Conservation (phyloP, 805 yeast species). For the Metschnikowia colocasiae region DNA sequence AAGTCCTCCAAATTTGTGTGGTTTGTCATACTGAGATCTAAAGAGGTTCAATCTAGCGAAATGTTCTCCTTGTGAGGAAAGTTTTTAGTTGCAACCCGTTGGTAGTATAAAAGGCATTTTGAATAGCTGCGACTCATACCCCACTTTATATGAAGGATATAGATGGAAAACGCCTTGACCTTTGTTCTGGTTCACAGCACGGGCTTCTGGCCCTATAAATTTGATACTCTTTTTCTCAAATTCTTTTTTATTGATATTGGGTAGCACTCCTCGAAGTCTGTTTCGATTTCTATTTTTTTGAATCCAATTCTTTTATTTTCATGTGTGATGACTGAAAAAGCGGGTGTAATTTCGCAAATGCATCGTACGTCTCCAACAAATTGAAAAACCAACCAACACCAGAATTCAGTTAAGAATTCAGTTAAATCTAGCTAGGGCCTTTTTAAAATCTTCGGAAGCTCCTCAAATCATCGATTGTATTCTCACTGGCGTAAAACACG, state of each 20-base stretch:
- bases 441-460: background rate
- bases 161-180: background rate
- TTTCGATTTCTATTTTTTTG: no score
- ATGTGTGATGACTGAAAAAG: no score
- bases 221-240: background rate
- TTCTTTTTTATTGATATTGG: no score
- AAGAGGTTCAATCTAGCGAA: background rate
- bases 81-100: background rate
- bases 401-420: background rate
- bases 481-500: background rate
- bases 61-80: background rate
- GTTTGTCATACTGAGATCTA: background rate
- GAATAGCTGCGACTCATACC: conserved; percentile 1
- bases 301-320: no score
- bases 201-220: background rate
- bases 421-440: background rate
- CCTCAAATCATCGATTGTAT: background rate
- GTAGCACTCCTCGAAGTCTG: no score
- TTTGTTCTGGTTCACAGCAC: background rate
- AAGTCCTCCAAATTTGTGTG: conserved; percentile 5
- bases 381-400: background rate
- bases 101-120: background rate
- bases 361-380: background rate
- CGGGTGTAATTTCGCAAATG: no score
- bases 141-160: background rate